Evolutionary conservation across 805 yeast species (phyloP).

Genomic region (Wickerhamiella parazyma): DNA sequence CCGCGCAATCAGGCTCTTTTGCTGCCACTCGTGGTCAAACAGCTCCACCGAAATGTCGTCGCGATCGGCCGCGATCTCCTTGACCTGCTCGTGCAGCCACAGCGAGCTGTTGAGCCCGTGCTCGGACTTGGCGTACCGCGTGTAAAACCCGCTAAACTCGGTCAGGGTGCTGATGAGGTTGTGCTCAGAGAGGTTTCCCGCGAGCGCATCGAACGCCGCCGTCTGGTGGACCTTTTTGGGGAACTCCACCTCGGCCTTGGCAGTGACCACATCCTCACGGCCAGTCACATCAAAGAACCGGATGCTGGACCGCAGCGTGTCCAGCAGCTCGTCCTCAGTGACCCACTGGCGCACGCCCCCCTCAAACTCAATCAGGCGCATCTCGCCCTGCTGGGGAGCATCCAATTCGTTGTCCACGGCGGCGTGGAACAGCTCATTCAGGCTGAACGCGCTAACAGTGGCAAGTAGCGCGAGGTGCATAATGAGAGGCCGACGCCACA

Average conservation of each 20-base stretch:
- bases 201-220: slow-evolving; percentile 31
- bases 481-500: background rate
- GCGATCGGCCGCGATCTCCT: slow-evolving; percentile 24
- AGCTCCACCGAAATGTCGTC: slow-evolving; percentile 33
- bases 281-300: slow-evolving; percentile 55
- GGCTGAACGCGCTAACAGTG: background rate
- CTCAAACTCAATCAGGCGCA: slow-evolving; percentile 14
- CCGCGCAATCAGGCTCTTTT: slow-evolving; percentile 57
- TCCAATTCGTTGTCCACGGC: background rate
- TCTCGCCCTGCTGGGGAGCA: background rate
- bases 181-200: slow-evolving; percentile 33
- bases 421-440: background rate
- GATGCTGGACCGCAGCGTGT: slow-evolving; percentile 33
- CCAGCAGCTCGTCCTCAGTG: slow-evolving; percentile 33
- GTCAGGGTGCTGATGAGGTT: slow-evolving; percentile 42
- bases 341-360: slow-evolving; percentile 21
- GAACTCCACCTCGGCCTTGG: slow-evolving; percentile 30
- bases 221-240: slow-evolving; percentile 35
- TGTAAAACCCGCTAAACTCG: slow-evolving; percentile 52
- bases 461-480: background rate
- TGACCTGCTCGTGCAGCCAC: slow-evolving; percentile 48
- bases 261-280: slow-evolving; percentile 16
- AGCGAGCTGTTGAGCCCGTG: slow-evolving; percentile 57
- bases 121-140: slow-evolving; percentile 62
- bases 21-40: slow-evolving; percentile 63